Evolutionary conservation across 2,329 filamentous ascomycete species (phyloP).

Genomic region (Monosporascus sp.): DNA sequence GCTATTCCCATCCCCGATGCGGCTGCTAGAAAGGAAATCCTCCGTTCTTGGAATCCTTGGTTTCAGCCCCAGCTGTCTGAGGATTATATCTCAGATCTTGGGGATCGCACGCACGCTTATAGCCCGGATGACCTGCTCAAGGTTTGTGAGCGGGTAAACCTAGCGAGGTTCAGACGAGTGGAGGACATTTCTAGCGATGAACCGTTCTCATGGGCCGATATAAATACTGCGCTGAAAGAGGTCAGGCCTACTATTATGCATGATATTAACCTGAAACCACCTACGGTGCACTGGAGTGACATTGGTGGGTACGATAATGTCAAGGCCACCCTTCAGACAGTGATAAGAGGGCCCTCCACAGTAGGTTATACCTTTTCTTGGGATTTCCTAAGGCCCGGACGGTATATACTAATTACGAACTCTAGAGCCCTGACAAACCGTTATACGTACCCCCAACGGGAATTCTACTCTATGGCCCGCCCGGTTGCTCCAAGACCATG

Average conservation of each 20-base stretch:
- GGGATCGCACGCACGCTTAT: constrained; percentile 79
- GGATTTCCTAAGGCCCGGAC: background rate
- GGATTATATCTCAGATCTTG: constrained; percentile 53
- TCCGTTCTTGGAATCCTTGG: constrained; percentile 52
- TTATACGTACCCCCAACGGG: constrained; percentile 65
- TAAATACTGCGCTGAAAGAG: constrained; percentile 59
- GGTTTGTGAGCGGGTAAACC: constrained; percentile 50
- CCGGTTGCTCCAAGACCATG: constrained; percentile 91
- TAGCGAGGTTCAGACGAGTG: constrained; percentile 17
- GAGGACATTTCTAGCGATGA: constrained; percentile 7
- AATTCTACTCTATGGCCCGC: constrained; percentile 83
- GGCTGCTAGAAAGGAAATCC: constrained; percentile 65
- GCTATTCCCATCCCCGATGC: constrained; percentile 74
- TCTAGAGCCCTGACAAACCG: constrained; percentile 27
- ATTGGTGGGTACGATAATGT: constrained; percentile 80
- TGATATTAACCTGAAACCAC: constrained; percentile 83
- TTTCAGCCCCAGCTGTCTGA: constrained; percentile 45
- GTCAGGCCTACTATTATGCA: constrained; percentile 83
- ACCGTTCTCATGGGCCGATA: constrained; percentile 40
- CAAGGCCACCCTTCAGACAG: constrained; percentile 55
- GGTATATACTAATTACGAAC: constrained; percentile 12
- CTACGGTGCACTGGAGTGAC: constrained; percentile 78
- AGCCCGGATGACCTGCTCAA: constrained; percentile 71
- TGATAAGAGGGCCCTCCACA: constrained; percentile 31
- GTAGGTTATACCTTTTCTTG: constrained; percentile 16